Base-by-base conservation (phyloP, 1,284 basidiomycete species). In the Coriolopsis trogii region DNA sequence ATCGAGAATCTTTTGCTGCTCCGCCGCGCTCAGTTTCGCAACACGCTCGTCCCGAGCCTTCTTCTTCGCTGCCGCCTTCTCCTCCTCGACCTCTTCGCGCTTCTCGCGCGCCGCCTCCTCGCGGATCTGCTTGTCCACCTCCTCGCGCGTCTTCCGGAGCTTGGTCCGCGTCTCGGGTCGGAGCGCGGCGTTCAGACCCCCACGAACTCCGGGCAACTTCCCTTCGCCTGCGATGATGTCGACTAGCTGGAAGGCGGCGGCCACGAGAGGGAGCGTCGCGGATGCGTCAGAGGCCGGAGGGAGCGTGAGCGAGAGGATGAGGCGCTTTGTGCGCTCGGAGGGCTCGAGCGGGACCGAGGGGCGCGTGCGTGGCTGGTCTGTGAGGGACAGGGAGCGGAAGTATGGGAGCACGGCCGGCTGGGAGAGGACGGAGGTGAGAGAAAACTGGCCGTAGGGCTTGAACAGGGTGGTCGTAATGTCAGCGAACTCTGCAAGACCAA, bases 1-100 rank as follows among this genome's bases (percentile, higher is more conserved):
- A 49, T 91, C 90, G 53, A 90, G 73, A 56, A 85, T 85, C 82
- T 90, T 93, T 76, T 89, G 86, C 73, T 92, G 88, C 67, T 95
- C 92, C 48, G 87, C 81, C 30, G 91, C 82, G 61, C 84, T 87
- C 58, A 95, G 77, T 60, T 81, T 82, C 18, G 87, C 77, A 24
- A 59, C 41, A n/a, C 46, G 45, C 72, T 89, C 87, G 66, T 90
- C 87, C 63, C 80, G 85, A 67, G 82, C 81, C 63, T 90, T 89
- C 65, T 85, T 85, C 72, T 89, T 91, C 24, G 84, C 88, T 5
- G 82, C 80, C 46, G 84, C 80, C 71, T 84, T 86, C 48, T 82
- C 84, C 53, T 89, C 87, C 36, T 73, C 78, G 33, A 79, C 84
- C 73, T 89, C 87, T 66, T 91, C 87, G 63, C 79, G 84, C 67